These are phyloP conservation scores for Prototheca wickerhamii DNA, from an alignment of 163 green algal genomes.

Conservation along the genomic window DNA sequence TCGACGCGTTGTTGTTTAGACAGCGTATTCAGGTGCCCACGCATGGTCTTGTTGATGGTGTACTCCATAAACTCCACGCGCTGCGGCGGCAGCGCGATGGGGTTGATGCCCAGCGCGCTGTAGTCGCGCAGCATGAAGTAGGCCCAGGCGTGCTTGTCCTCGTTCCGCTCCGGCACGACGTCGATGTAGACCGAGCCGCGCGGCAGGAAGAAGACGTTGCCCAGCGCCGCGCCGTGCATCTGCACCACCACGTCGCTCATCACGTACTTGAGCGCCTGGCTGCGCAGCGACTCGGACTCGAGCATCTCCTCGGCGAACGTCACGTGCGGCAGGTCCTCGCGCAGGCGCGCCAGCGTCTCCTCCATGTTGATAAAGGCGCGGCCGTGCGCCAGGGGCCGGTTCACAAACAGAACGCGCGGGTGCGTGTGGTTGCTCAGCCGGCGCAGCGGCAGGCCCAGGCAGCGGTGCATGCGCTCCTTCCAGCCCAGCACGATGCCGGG, in stretches of 20 bases:
- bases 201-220: slow-evolving; percentile 32
- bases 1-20: background rate
- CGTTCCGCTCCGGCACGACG: slow-evolving; percentile 24
- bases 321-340: slow-evolving; percentile 11
- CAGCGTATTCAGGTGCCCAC: slow-evolving; percentile 1
- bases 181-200: slow-evolving; percentile 24
- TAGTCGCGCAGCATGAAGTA: slow-evolving; percentile 27
- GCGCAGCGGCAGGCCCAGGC: slow-evolving; percentile 13
- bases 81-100: slow-evolving; percentile 19
- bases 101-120: slow-evolving; percentile 13
- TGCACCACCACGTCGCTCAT: slow-evolving; percentile 24
- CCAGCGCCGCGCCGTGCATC: slow-evolving; percentile 29
- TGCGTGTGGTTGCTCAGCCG: background rate
- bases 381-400: slow-evolving; percentile 17
- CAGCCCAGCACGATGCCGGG: slow-evolving; percentile 13
- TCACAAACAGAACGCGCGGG: slow-evolving; percentile 20
- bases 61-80: slow-evolving; percentile 20
- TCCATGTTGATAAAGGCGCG: slow-evolving; percentile 21
- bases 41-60: slow-evolving; percentile 17
- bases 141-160: slow-evolving; percentile 30
- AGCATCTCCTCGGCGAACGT: slow-evolving; percentile 11
- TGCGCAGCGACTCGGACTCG: slow-evolving; percentile 8
- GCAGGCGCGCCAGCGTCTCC: slow-evolving; percentile 3
- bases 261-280: slow-evolving; percentile 22
- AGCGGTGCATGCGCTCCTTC: slow-evolving; percentile 17